Evolutionary conservation across 805 yeast genomes (phyloP), one percentile per base, ranked within the genome.

Genomic region (Myxozyma neglecta): DNA sequence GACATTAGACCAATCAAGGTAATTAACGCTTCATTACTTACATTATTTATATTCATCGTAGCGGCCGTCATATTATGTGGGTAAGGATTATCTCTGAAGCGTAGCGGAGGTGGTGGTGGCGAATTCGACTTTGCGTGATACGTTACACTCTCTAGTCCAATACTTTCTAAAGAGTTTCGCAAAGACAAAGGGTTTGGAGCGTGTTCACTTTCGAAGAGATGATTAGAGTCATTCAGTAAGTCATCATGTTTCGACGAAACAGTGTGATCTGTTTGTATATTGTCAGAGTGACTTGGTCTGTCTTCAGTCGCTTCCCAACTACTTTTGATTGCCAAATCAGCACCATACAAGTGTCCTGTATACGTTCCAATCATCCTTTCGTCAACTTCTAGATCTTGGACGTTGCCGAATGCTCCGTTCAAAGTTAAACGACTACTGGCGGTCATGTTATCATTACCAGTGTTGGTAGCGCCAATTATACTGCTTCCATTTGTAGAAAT

Each of bases 11-110:
- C n/a, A n/a, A n/a, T 34, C 37, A 34, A 44, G 16, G 16, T 24
- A 51, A 2, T 36, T 14, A 8, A 24, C 18, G 18, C 35, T 52
- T 5, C 35, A 42, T 34, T 48, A 48, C 47, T 24, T 37, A 56
- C 53, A 24, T 47, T 36, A 6, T 53, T 53, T 14, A 60, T 56
- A 29, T 60, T 56, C 56, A 53, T 53, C 11, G 67, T 64, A 13
- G 67, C 67, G 11, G 65, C 57, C 4, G 63, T 64, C 67, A 64
- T 64, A 49, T 54, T 61, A 13, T 61, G 55, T 13, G 67, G 65
- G 45, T 49, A 54, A 7, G 67, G 60, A 43, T 64, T 61, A 32
- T 64, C 67, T 48, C 62, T 51, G 39, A 64, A 61, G 11, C 65
- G 57, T 32, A 64, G 47, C 34, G 59, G 53, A 5, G 66, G 61